Conservation (phyloP, 1,284 basidiomycete species). For the Baeospora myosura region DNA sequence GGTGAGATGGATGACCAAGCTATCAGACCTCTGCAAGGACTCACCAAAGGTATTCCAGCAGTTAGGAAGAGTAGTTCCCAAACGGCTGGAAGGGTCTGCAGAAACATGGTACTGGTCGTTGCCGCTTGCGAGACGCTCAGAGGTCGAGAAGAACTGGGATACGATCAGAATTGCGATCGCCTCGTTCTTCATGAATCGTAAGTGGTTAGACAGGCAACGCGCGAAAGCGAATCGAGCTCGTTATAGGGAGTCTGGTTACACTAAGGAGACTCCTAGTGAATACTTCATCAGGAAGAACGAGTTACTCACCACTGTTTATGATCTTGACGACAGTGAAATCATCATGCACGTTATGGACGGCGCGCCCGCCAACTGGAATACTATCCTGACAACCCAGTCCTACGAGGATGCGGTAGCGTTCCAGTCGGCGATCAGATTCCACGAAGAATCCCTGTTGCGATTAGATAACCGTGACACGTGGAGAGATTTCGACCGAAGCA, state of each 20-base stretch:
- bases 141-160: neutral
- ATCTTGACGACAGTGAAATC: constrained; percentile 18
- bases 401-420: constrained; percentile 8
- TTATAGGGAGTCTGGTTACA: constrained; percentile 4
- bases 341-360: constrained; percentile 18
- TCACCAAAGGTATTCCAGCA: neutral
- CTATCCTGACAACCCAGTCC: constrained; percentile 14
- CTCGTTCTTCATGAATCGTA: constrained; percentile 1
- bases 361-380: constrained; percentile 17
- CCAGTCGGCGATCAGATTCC: constrained; percentile 14
- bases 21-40: neutral
- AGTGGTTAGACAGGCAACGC: neutral
- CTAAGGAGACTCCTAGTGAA: constrained; percentile 13
- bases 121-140: neutral
- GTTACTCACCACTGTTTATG: constrained; percentile 16
- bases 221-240: neutral
- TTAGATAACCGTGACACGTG: neutral
- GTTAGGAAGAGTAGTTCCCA: neutral
- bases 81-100: neutral
- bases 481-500: neutral
- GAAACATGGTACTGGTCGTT: neutral
- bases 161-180: constrained; percentile 2
- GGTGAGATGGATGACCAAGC: neutral
- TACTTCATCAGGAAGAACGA: constrained; percentile 14
- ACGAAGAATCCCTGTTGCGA: constrained; percentile 15